phyloP scores from a whole-genome alignment of 2,329 filamentous ascomycete species.

The Pseudogymnoascus sp. region DNA sequence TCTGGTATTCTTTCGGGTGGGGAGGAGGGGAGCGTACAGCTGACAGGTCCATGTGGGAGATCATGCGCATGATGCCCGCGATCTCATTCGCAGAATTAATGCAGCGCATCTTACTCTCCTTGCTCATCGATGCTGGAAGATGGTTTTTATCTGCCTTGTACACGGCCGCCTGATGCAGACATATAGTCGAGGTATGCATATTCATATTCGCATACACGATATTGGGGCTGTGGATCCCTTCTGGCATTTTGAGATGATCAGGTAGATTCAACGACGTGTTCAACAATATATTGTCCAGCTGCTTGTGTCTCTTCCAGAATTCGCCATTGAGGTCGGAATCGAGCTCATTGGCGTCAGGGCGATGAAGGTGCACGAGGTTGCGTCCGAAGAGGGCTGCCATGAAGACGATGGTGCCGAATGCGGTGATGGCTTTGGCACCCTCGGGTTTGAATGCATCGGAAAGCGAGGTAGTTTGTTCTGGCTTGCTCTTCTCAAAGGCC shows the following conservation, averaged over 20 bases:
- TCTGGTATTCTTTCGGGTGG: background rate
- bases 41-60: constrained; percentile 81
- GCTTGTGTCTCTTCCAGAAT: constrained; percentile 90
- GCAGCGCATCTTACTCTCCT: constrained; percentile 87
- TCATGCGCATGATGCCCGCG: constrained; percentile 88
- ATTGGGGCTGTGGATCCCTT: constrained; percentile 68
- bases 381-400: constrained; percentile 87
- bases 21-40: constrained; percentile 47
- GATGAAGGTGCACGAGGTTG: constrained; percentile 84
- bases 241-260: constrained; percentile 67
- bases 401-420: constrained; percentile 72
- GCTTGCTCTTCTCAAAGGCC: constrained; percentile 70
- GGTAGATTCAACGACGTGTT: constrained; percentile 83
- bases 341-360: constrained; percentile 70
- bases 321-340: constrained; percentile 85
- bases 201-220: constrained; percentile 94
- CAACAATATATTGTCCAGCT: constrained; percentile 81
- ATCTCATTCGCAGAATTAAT: constrained; percentile 92
- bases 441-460: constrained; percentile 60
- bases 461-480: constrained; percentile 63
- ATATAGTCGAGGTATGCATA: constrained; percentile 92
- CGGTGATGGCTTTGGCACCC: constrained; percentile 65
- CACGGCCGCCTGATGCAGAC: constrained; percentile 95
- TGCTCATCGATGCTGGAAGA: constrained; percentile 65
- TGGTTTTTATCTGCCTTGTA: constrained; percentile 92